These are phyloP conservation scores for Spencermartinsiella europaea DNA, from an alignment of 805 yeast genomes.

Conservation along the genomic window DNA sequence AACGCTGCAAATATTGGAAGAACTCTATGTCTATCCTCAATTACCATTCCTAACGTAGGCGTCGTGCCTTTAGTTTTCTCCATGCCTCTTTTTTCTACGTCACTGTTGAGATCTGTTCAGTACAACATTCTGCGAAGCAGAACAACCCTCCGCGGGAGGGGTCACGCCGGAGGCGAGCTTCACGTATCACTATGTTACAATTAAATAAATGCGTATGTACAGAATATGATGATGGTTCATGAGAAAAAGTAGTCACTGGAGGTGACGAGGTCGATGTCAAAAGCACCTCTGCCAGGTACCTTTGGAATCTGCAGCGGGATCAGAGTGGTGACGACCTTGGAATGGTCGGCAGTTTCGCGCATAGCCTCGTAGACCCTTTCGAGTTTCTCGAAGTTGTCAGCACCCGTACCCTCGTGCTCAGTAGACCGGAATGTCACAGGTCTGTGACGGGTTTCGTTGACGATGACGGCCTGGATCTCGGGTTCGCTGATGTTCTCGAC, in stretches of 20 bases:
- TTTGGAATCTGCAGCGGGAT: conserved; percentile 68
- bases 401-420: conserved; percentile 32
- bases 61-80: no score
- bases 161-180: not conserved
- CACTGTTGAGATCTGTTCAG: no score
- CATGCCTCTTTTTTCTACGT: no score
- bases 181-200: no score
- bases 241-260: conserved; percentile 78
- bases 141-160: not conserved
- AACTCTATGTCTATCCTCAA: no score
- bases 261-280: conserved; percentile 68
- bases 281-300: conserved; percentile 75
- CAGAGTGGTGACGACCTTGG: conserved; percentile 38
- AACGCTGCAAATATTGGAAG: no score
- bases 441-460: conserved; percentile 5
- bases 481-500: conserved; percentile 21
- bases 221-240: conserved; percentile 13
- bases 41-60: no score
- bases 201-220: not conserved
- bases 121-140: not conserved
- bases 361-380: conserved; percentile 25
- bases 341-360: conserved; percentile 24
- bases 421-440: conserved; percentile 22
- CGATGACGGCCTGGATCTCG: conserved; percentile 31
- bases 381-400: conserved; percentile 20